Evolutionary conservation across 257 asterid genomes (phyloP), one percentile per base, ranked within the genome.

Genomic region (Petunia secreta): DNA sequence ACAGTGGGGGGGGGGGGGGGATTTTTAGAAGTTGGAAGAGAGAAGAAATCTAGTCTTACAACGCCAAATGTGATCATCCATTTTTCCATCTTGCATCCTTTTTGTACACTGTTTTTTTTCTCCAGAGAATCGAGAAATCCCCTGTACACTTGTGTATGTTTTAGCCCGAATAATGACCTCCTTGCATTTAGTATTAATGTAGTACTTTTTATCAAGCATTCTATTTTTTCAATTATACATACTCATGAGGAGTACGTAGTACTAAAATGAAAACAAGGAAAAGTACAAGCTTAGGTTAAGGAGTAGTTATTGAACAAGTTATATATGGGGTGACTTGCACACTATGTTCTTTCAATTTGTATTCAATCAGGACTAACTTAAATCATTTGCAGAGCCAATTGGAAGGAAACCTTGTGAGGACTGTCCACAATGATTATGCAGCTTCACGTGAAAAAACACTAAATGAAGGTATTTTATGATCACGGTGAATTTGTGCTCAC

Each of bases 361-460:
- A 25, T 63, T 36, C 71, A 15, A 69, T 37, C 75, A 54, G 81
- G 57, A 81, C 84, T 83, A 79, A 86, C 84, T 80, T 54, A 62
- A 43, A 83, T 66, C 63, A 75, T 84, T 77, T 76, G 15, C 37
- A 94, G 97, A 88, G 97, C 82, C 87, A 85, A 85, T 25, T 92
- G 83, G 77, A 92, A 34, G 98, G 98, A 53, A 85, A 8, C 86
- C 84, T 68, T 55, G 95, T 93, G 82, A 90, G 60, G 84, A 81
- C 93, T 11, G 4, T 83, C 80, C 88, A 85, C 80, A 78, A 64
- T 43, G 89, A 90, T 13, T 52, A 58, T 64, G 84, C 92, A 75
- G 87, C 63, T 81, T 91, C 97, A 80, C 90, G 89, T 36, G 86
- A 80, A 84, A 88, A 93, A 88, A 88, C 87, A 73, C 68, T 87